These are phyloP conservation scores for Fallopia convolvulus DNA, from an alignment of 148 eudicot species.

Conservation along the genomic window DNA sequence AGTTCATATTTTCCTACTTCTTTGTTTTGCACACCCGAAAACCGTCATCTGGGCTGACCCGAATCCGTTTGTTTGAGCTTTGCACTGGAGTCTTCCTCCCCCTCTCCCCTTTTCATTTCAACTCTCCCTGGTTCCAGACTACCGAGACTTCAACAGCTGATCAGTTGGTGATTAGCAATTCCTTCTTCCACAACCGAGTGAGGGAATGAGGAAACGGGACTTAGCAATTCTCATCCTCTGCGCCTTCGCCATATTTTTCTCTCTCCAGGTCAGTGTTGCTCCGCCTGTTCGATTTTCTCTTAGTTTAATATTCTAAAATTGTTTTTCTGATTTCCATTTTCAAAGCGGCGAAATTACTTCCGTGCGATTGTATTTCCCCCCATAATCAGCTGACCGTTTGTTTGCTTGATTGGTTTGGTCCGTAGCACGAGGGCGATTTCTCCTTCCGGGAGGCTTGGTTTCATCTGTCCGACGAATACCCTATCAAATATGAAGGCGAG, in stretches of 20 bases:
- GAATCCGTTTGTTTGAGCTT: not conserved
- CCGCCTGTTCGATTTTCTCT: not conserved
- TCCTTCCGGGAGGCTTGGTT: conserved; percentile 93
- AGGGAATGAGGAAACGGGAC: conserved; percentile 90
- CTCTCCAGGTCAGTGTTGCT: conserved; percentile 62
- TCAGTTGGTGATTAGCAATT: not conserved
- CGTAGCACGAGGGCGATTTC: conserved; percentile 91
- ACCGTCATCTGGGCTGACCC: not conserved
- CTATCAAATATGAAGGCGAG: conserved; percentile 81
- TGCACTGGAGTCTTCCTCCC: not conserved
- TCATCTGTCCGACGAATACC: conserved; percentile 88
- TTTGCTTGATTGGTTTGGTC: conserved; percentile 2
- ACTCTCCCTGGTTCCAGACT: not conserved
- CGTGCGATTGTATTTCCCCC: not conserved
- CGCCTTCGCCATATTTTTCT: conserved; percentile 92
- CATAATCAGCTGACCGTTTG: not conserved
- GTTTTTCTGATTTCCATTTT: not conserved
- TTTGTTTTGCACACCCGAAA: too few species aligned
- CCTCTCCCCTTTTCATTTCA: not conserved
- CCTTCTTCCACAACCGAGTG: not conserved
- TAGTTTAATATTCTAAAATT: not conserved
- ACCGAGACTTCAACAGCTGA: not conserved
- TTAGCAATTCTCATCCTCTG: conserved; percentile 88
- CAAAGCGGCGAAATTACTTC: not conserved
- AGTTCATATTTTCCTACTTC: too few species aligned